phyloP scores from a whole-genome alignment of 2,329 filamentous ascomycete genomes.

The Pseudogymnoascus sp. region DNA sequence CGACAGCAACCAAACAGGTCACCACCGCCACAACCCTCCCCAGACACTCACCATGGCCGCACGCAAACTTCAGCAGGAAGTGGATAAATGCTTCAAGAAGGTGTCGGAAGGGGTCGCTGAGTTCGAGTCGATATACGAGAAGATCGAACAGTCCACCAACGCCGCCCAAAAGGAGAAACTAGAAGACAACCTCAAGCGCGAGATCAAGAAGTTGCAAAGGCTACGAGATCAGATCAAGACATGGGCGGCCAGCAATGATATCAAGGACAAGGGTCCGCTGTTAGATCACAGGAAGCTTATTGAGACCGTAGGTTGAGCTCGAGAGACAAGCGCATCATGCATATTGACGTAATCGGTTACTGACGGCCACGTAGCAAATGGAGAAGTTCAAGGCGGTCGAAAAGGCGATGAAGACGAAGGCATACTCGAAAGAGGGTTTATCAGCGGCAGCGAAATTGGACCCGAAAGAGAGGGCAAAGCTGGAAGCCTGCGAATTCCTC shows the following conservation, averaged over 20 bases:
- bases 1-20: slow-evolving; percentile 19
- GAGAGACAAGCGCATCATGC: slow-evolving; percentile 9
- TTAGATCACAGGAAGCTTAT: slow-evolving; percentile 92
- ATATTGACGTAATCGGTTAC: slow-evolving; percentile 3
- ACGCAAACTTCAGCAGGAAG: slow-evolving; percentile 94
- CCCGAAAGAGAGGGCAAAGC: slow-evolving; percentile 94
- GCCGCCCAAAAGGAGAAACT: slow-evolving; percentile 95
- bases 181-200: slow-evolving; percentile 94
- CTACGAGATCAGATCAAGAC: slow-evolving; percentile 98
- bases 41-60: slow-evolving; percentile 64
- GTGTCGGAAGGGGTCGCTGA: slow-evolving; percentile 84
- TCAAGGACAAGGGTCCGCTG: slow-evolving; percentile 97
- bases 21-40: slow-evolving; percentile 8
- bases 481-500: slow-evolving; percentile 80
- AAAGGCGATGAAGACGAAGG: slow-evolving; percentile 99
- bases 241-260: slow-evolving; percentile 96
- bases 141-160: slow-evolving; percentile 89
- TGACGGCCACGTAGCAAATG: slow-evolving; percentile 66
- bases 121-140: slow-evolving; percentile 94
- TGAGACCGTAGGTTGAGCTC: slow-evolving; percentile 64
- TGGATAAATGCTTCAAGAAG: slow-evolving; percentile 99
- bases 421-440: slow-evolving; percentile 95
- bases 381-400: slow-evolving; percentile 99
- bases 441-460: slow-evolving; percentile 88
- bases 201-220: slow-evolving; percentile 99